Evolutionary conservation across 73 alveolate genomes (phyloP), one percentile per base, ranked within the genome.

Genomic region (Blepharisma stoltei): DNA sequence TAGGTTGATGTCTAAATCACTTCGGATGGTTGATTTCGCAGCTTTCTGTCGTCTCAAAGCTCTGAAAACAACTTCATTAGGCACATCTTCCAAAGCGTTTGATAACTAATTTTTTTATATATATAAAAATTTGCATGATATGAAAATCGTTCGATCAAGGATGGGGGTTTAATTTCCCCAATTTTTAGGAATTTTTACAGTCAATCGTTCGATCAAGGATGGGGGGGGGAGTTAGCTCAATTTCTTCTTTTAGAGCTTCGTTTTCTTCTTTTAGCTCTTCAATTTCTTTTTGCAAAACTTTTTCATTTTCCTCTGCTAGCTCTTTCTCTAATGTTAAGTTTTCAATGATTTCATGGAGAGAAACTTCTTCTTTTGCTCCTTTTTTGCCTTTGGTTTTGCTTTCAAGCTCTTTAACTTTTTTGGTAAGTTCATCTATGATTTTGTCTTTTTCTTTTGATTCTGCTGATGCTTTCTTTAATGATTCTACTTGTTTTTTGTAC

Each of bases 251-350:
- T 18, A 60, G 5, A 25, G 14, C 73, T 9, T 14, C 18, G 73
- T 14, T 60, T 60, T 60, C 73, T 60, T 60, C 18, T 60, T 60
- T 25, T 14, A n/a, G 18, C 18, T 25, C 48, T 14, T 18, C 48
- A 18, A 60, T n/a, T 60, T 60, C 73, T 60, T 60, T 14, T 60
- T 60, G 73, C 5, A 60, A 25, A 60, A 9, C 23, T 25, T 60
- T 38, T 25, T n/a, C 73, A 47, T 60, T 60, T 60, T 60, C 73
- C 46, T 60, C 73, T 14, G 73, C 73, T 14, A 60, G 3, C 14
- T 60, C 73, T 60, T 60, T 60, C 23, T 60, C 73, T 25, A 60
- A 25, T 9, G 73, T 60, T 18, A 60, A 25, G 11, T n/a, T 60
- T 60, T 60, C 73, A 60, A 60, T 60, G 38, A 60, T 8, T 9